Base-by-base conservation (phyloP, 306 rosid species). In the Sophora flavescens region DNA sequence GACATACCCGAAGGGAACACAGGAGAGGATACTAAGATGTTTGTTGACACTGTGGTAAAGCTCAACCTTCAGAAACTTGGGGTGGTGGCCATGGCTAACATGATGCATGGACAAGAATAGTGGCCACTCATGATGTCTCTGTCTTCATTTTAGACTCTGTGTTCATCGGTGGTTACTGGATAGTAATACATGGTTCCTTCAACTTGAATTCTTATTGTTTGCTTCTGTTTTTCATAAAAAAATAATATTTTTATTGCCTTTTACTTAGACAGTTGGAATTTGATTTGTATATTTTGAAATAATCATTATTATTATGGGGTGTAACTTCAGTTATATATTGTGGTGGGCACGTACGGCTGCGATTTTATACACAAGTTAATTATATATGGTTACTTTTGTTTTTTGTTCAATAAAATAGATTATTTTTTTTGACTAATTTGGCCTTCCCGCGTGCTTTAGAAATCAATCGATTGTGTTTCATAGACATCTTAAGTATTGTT, bases 51-150 rank as follows among this genome's bases (percentile, higher is more conserved):
- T 2, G 98, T 92, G 0, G 86, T 95, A 0, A 95, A 88, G 82
- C 88, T 95, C 71, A 95, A 95, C 64, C 95, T 92, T 77, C 97
- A 92, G 56, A 95, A 95, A 82, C 98, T 95, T 61, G 91, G 82
- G 5, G 89, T 80, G 38, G 82, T 86, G 3, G 91, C 96, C 22
- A 76, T 67, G 67, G 76, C 90, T 35, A 70, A 77, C 48, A 66
- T 51, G 63, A 62, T 68, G 82, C 88, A 86, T 68, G 92, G 78
- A 28, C 83, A 35, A 16, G 2, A 70, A 36, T 47, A 47, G 16
- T 4, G 1, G 48, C 1, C 2, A 1, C 48, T 1, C 3, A 5
- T 36, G 0, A 36, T 36, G 41, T 8, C 14, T 57, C 33, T 51
- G 57, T 51, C 0, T 1, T 5, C 5, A 2, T 39, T 39, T 39